Conservation (phyloP, 805 yeast genomes). For the Kazachstania psychrophila region DNA sequence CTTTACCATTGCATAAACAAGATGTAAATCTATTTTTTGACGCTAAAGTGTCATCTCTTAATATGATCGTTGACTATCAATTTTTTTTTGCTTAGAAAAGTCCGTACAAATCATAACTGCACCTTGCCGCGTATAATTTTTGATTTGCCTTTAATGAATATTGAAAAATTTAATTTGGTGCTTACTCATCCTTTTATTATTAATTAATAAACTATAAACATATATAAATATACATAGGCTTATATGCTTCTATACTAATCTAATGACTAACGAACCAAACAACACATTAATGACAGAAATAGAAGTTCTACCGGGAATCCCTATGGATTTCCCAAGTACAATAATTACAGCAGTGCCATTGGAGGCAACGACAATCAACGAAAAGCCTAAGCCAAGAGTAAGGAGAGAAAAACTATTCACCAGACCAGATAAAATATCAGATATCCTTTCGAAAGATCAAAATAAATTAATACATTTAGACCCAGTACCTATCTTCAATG, state of each 20-base stretch:
- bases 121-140: neutral
- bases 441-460: conserved; percentile 18
- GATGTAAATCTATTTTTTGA: too few species aligned
- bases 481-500: conserved; percentile 31
- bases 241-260: too few species aligned
- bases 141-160: neutral
- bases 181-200: conserved; percentile 3
- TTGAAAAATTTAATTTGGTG: conserved; percentile 4
- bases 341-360: too few species aligned
- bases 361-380: too few species aligned
- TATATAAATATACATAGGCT: neutral
- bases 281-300: neutral
- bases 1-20: too few species aligned
- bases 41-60: too few species aligned
- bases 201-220: too few species aligned
- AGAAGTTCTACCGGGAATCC: neutral
- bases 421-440: conserved; percentile 8
- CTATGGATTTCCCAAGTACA: neutral
- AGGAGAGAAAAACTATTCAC: conserved; percentile 6
- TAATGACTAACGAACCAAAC: too few species aligned
- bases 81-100: too few species aligned
- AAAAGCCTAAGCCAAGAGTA: neutral
- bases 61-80: too few species aligned
- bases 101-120: neutral
- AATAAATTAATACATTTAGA: conserved; percentile 30